These are phyloP conservation scores for Colletotrichum chrysophilum DNA, from an alignment of 2,329 filamentous ascomycete genomes.

Conservation along the genomic window DNA sequence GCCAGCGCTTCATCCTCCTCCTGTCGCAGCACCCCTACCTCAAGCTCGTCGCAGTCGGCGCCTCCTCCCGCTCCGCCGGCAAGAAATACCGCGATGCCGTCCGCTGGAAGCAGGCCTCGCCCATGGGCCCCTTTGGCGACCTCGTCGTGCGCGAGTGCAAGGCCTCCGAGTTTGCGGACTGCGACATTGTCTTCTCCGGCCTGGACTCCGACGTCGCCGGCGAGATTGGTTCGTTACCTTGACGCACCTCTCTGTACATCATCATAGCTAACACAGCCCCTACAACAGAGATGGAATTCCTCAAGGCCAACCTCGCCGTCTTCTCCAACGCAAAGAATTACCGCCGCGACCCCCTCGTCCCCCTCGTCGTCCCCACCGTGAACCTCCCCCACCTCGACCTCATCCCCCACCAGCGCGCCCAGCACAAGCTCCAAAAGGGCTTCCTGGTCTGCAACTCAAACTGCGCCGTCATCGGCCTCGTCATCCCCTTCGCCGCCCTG, in stretches of 20 bases:
- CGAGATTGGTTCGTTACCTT: conserved; percentile 72
- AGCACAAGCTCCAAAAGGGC: conserved; percentile 77
- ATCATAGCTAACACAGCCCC: background rate
- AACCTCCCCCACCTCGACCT: conserved; percentile 88
- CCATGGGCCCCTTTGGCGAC: conserved; percentile 81
- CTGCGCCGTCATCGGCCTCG: conserved; percentile 95
- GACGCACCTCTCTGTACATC: background rate
- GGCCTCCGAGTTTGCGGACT: conserved; percentile 83
- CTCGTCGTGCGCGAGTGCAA: conserved; percentile 86
- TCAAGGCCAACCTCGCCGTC: conserved; percentile 85
- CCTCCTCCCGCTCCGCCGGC: conserved; percentile 85
- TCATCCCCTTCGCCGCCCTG: conserved; percentile 92
- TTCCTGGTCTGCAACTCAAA: conserved; percentile 98
- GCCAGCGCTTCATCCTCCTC: conserved; percentile 93
- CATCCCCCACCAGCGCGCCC: conserved; percentile 84
- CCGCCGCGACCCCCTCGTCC: conserved; percentile 86
- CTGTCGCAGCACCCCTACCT: conserved; percentile 88
- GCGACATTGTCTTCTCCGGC: conserved; percentile 92
- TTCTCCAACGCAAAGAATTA: conserved; percentile 99
- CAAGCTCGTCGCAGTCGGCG: conserved; percentile 85
- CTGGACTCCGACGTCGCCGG: conserved; percentile 92
- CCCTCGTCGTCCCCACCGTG: conserved; percentile 93
- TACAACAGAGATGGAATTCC: conserved; percentile 82
- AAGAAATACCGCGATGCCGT: conserved; percentile 96
- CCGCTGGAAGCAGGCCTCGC: conserved; percentile 88